Evolutionary conservation across 345 rosid genomes (phyloP), one percentile per base, ranked within the genome.

Genomic region (Tarenaya hassleriana): DNA sequence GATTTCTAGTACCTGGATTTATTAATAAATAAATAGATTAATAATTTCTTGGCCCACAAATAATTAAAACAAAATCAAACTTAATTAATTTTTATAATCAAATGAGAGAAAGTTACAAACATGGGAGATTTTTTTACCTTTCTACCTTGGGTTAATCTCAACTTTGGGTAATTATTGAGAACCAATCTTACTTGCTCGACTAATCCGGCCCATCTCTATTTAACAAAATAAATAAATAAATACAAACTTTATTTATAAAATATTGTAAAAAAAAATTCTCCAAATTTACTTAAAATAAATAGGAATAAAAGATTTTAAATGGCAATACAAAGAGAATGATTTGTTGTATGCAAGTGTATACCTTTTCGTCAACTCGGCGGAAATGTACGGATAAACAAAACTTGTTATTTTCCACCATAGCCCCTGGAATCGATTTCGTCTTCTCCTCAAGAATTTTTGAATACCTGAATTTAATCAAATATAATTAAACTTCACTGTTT

Each of bases 371-470:
- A 45, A 94, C 99, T 31, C 95, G 75, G 5, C 99, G 73, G 60
- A 79, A 94, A 69, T 94, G 99, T 39, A 94, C 94, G 59, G 99
- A 81, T 41, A 83, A 54, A 58, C 99, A 94, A 39, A 94, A 94
- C 69, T 94, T 94, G 82, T 94, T 94, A 64, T 81, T 78, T 72
- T 94, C 99, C 21, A 94, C 94, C 60, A 48, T 70, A 5, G 82
- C 88, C 56, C 99, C 97, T 0, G 78, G 78, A 34, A 82, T 81
- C 12, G 78, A 59, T 61, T 78, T 83, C 47, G 86, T 86, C 69
- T 77, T 78, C 65, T 86, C 78, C 47, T 67, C 64, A 68, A 84
- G 61, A 35, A 71, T 39, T 49, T n/a, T 66, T 67, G 55, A 69
- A 71, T 41, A 78, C 83, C 90, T 82, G 72, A 21, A 38, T 58